Percentiles rank a stretch among this genome's conserved stretches.
These are phyloP conservation scores for Backusella circina DNA, from an alignment of 192 early-diverging fungal species.

Conservation along the genomic window DNA sequence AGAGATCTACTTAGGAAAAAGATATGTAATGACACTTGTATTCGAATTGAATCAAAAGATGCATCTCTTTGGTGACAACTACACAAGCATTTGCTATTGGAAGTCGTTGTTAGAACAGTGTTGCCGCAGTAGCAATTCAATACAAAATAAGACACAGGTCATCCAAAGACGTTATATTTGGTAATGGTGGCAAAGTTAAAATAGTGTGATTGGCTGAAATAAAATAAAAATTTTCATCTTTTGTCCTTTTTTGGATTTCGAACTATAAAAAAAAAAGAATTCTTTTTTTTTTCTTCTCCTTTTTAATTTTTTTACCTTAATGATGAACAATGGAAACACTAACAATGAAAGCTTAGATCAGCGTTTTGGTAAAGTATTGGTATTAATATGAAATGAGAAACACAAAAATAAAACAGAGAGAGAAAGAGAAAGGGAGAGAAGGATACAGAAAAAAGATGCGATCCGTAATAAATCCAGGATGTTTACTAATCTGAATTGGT, in stretches of 20 bases:
- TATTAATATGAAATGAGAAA: background rate
- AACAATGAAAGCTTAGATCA: slow-evolving; percentile 63
- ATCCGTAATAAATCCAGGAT: background rate
- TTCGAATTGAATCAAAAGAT: background rate
- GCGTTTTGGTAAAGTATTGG: slow-evolving; percentile 56
- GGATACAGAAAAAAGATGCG: background rate
- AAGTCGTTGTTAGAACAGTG: background rate
- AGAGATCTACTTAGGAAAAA: slow-evolving; percentile 7
- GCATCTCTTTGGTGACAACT: background rate
- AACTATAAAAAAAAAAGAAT: background rate
- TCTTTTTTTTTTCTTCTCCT: background rate
- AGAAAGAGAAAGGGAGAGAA: background rate
- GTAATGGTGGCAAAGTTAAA: background rate
- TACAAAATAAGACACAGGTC: background rate
- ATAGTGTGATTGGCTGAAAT: background rate
- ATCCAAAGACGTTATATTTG: slow-evolving; percentile 1
- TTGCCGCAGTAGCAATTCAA: background rate
- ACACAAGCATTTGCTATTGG: slow-evolving; percentile 4
- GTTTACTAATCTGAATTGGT: background rate
- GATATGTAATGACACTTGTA: background rate
- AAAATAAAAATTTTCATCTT: background rate
- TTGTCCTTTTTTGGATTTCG: background rate
- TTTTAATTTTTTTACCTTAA: background rate
- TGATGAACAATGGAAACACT: background rate
- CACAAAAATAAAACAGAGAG: background rate